Percentiles rank a stretch among this genome's conserved stretches.
These are phyloP conservation scores for Acephala macrosclerotiorum DNA, from an alignment of 2,329 filamentous ascomycete genomes.

Conservation along the genomic window DNA sequence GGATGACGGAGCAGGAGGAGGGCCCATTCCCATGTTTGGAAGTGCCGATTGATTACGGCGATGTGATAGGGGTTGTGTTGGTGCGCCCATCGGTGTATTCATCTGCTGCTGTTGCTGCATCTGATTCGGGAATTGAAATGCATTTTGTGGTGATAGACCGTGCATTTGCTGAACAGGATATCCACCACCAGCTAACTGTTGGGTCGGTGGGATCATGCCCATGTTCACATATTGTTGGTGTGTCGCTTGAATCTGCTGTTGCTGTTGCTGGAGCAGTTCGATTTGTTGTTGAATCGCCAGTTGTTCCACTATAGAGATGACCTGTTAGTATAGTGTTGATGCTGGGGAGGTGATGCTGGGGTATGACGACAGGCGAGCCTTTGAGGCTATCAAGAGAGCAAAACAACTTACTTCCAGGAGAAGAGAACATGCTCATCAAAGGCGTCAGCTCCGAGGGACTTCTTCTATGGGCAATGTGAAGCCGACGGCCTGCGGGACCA, in stretches of 20 bases:
- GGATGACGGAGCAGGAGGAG: constrained; percentile 89
- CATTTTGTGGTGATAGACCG: constrained; percentile 75
- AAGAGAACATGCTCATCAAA: constrained; percentile 86
- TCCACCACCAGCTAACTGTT: constrained; percentile 74
- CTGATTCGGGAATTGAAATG: constrained; percentile 89
- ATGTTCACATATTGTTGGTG: constrained; percentile 98
- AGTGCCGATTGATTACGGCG: constrained; percentile 98
- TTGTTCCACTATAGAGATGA: constrained; percentile 79
- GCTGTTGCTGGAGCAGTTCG: constrained; percentile 94
- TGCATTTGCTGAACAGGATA: constrained; percentile 81
- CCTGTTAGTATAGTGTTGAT: constrained; percentile 27
- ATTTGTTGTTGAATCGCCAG: constrained; percentile 98
- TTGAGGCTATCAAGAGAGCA: constrained; percentile 17
- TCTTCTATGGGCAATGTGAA: constrained; percentile 96
- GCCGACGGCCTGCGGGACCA: constrained; percentile 84
- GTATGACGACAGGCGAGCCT: constrained; percentile 38
- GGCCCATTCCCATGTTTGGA: constrained; percentile 89
- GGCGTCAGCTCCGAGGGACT: constrained; percentile 97
- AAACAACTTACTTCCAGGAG: constrained; percentile 64
- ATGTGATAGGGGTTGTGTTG: constrained; percentile 83
- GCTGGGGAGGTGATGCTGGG: constrained; percentile 5
- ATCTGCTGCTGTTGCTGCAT: constrained; percentile 73
- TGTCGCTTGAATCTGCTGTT: constrained; percentile 95
- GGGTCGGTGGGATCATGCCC: constrained; percentile 89
- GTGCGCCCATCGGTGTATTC: constrained; percentile 76